These are phyloP conservation scores for Cryptosporidium tyzzeri DNA, from an alignment of 169 alveolate genomes.

Conservation along the genomic window DNA sequence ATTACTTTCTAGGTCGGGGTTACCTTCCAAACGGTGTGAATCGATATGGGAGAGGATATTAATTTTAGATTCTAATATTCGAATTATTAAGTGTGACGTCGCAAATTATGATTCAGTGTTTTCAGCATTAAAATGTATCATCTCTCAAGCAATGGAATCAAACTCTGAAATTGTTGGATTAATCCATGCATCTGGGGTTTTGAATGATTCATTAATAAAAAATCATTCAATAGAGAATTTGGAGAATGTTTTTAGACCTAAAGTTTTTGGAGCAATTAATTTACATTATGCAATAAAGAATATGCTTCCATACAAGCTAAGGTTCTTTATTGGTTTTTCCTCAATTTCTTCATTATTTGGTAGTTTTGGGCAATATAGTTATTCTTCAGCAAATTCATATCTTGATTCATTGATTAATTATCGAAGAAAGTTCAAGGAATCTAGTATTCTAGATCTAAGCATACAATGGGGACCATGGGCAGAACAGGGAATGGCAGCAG, in stretches of 20 bases:
- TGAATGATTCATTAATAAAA: slow-evolving; percentile 78
- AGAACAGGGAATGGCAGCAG: slow-evolving; percentile 74
- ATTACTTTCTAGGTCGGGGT: slow-evolving; percentile 58
- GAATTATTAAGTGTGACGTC: slow-evolving; percentile 48
- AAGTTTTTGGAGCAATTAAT: slow-evolving; percentile 83
- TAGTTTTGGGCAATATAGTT: slow-evolving; percentile 82
- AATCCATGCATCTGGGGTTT: slow-evolving; percentile 83
- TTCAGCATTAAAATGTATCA: background rate
- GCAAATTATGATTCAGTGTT: slow-evolving; percentile 16
- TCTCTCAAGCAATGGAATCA: background rate
- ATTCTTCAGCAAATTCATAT: slow-evolving; percentile 83
- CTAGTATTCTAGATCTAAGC: slow-evolving; percentile 38
- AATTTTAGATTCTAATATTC: slow-evolving; percentile 2
- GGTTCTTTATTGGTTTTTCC: slow-evolving; percentile 80
- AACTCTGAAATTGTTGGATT: slow-evolving; percentile 72
- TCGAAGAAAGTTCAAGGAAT: slow-evolving; percentile 60
- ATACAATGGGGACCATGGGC: slow-evolving; percentile 77
- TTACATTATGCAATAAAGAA: slow-evolving; percentile 80
- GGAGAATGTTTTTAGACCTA: slow-evolving; percentile 81
- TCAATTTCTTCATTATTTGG: slow-evolving; percentile 82
- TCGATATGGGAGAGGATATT: slow-evolving; percentile 18
- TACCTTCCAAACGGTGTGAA: slow-evolving; percentile 10
- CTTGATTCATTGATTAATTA: slow-evolving; percentile 80
- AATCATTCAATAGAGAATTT: slow-evolving; percentile 76
- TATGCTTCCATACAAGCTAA: slow-evolving; percentile 65